Evolutionary conservation across 1,284 basidiomycete genomes (phyloP), one percentile per base, ranked within the genome.

Genomic region (Dichomitus squalens): DNA sequence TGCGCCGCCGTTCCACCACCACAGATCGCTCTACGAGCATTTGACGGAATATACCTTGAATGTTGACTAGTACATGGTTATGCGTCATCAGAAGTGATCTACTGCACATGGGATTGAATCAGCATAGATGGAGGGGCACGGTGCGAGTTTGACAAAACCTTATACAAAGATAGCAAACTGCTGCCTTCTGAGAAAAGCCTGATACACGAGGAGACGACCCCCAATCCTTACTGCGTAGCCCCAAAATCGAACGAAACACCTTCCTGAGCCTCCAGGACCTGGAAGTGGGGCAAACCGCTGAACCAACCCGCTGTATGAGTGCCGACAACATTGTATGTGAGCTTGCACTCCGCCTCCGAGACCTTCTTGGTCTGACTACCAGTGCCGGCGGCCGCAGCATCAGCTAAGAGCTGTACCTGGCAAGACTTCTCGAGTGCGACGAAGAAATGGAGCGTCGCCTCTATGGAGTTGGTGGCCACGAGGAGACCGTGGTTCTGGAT

Each of bases 401-500:
- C 79, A 7, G 79, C 78, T 39, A 82, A 66, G 3, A 85, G 75
- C 67, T 82, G 79, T 20, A 79, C 79, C 55, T 81, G 76, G 67
- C 83, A 85, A 33, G 66, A 75, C 50, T 73, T 73, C 63, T 79
- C 78, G 29, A 79, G 63, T 8, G 73, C 58, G 48, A 74, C 69
- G 67, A 72, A 76, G 63, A 73, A 76, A 57, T 71, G 72, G 9
- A 78, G 70, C 2, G 77, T 73, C 6, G 73, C 68, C 58, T 80
- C 78, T 52, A 79, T 77, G 23, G 74, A 69, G 31, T 65, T 65
- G 38, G 77, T 76, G 23, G 77, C 76, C 7, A 81, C 76, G 49
- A 88, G 76, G 35, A 83, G 71, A 9, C 86, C 86, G 60, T 86
- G 85, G 63, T 87, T 88, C 71, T 86, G 77, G 25, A n/a, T 25